phyloP scores from a whole-genome alignment of 2,329 filamentous ascomycete genomes.

The Trichoderma atrobrunneum region DNA sequence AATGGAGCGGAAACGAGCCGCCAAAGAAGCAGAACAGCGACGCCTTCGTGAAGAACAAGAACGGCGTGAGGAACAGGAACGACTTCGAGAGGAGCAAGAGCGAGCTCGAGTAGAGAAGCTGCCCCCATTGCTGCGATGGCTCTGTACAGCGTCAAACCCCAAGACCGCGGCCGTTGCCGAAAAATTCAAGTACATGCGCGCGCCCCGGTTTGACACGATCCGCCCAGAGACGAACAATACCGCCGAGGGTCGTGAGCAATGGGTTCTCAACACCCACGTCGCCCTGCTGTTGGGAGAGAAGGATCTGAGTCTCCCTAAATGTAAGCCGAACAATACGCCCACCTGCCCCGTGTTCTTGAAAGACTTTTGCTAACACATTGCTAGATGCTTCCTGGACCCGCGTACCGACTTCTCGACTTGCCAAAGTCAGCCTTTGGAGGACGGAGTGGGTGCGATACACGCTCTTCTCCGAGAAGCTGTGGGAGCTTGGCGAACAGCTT shows the following conservation, averaged over 20 bases:
- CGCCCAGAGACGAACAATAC: conserved; percentile 51
- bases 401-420: conserved; percentile 49
- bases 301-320: conserved; percentile 58
- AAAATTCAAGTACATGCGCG: conserved; percentile 56
- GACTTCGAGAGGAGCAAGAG: conserved; percentile 54
- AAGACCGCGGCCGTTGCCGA: conserved; percentile 50
- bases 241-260: conserved; percentile 59
- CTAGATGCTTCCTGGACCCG: conserved; percentile 59
- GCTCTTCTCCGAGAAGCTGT: conserved; percentile 48
- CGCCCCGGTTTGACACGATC: conserved; percentile 64
- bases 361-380: not conserved
- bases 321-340: conserved; percentile 40
- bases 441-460: conserved; percentile 57
- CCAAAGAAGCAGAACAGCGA: conserved; percentile 40
- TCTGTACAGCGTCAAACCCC: conserved; percentile 52
- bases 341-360: not conserved
- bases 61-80: conserved; percentile 47
- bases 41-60: conserved; percentile 49
- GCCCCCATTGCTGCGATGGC: conserved; percentile 60
- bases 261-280: conserved; percentile 63
- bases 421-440: conserved; percentile 59
- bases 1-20: conserved; percentile 47
- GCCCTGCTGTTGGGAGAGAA: conserved; percentile 64
- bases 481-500: conserved; percentile 53
- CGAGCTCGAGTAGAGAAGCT: conserved; percentile 54